Conservation (phyloP, 192 early-diverging fungal genomes). For the Coemansia sp. region DNA sequence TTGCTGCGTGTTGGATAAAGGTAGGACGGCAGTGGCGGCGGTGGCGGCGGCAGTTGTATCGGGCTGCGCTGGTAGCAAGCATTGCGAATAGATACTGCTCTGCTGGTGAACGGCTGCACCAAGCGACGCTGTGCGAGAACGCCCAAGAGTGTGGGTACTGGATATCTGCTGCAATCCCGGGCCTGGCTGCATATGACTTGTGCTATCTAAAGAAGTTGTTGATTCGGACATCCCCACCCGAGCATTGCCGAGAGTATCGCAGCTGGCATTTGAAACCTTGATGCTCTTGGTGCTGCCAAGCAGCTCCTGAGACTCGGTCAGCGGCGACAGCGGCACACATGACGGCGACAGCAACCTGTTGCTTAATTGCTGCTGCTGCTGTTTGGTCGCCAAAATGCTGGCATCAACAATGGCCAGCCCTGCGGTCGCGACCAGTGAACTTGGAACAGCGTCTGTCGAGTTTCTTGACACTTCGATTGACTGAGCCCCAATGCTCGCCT, state of each 20-base stretch:
- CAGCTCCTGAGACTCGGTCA: conserved; percentile 47
- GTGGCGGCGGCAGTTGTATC: neutral
- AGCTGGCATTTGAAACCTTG: conserved; percentile 10
- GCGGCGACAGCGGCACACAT: conserved; percentile 27
- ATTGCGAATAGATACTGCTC: conserved; percentile 12
- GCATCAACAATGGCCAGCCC: conserved; percentile 8
- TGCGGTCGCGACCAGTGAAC: neutral
- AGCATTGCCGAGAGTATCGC: conserved; percentile 17
- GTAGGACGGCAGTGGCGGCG: neutral
- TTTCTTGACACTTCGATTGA: neutral
- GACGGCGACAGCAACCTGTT: neutral
- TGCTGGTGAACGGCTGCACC: conserved; percentile 17
- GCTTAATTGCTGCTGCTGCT: conserved; percentile 9
- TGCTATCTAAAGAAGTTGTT: neutral
- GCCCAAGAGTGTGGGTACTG: neutral
- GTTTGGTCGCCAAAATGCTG: conserved; percentile 12
- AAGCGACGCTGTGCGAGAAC: conserved; percentile 37
- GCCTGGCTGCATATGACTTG: neutral
- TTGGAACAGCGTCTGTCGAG: neutral
- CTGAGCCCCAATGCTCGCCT: neutral
- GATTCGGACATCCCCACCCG: neutral
- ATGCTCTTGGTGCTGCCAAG: neutral
- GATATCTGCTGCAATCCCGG: neutral
- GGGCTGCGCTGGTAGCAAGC: conserved; percentile 2
- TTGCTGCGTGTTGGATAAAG: neutral